A percentile compares a stretch with the other conserved stretches of the same genome.
Evolutionary conservation across 2,329 filamentous ascomycete genomes (phyloP).

Genomic region (Botrytis porri): DNA sequence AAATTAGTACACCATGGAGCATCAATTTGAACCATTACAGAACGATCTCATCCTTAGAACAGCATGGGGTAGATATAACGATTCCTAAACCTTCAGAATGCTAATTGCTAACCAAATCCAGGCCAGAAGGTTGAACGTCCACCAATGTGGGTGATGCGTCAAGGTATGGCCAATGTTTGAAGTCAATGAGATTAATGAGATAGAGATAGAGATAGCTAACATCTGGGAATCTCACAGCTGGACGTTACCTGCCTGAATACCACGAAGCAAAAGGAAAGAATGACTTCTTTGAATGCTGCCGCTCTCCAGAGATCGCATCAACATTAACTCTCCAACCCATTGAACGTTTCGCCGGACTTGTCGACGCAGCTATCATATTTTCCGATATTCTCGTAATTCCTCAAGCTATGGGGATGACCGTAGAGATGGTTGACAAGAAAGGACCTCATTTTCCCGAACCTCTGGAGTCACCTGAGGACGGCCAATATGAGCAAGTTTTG

Average conservation of each 20-base stretch:
- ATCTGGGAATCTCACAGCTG: slow-evolving; percentile 55
- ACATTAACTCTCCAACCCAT: slow-evolving; percentile 93
- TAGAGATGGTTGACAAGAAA: slow-evolving; percentile 97
- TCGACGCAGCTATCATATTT: slow-evolving; percentile 98
- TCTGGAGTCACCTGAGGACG: slow-evolving; percentile 73
- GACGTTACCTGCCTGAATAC: slow-evolving; percentile 96
- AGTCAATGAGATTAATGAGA: not conserved
- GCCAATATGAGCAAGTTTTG: slow-evolving; percentile 78
- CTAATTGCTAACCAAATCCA: slow-evolving; percentile 40
- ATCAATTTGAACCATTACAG: slow-evolving; percentile 77
- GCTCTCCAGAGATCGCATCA: slow-evolving; percentile 86
- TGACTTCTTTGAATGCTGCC: slow-evolving; percentile 98
- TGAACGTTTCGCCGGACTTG: slow-evolving; percentile 82
- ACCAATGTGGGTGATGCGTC: slow-evolving; percentile 99
- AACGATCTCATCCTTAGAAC: slow-evolving; percentile 91
- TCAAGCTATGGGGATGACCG: slow-evolving; percentile 97
- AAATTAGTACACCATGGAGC: slow-evolving; percentile 50
- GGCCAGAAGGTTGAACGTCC: slow-evolving; percentile 88
- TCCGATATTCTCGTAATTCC: slow-evolving; percentile 97
- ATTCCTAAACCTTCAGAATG: not conserved
- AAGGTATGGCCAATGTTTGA: slow-evolving; percentile 57
- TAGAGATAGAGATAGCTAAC: slow-evolving; percentile 14
- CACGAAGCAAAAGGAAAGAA: slow-evolving; percentile 86
- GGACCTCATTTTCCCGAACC: slow-evolving; percentile 92
- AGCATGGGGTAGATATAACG: slow-evolving; percentile 64